Base-by-base conservation (phyloP, 176 grass and related monocot species). In the Zoysia japonica region DNA sequence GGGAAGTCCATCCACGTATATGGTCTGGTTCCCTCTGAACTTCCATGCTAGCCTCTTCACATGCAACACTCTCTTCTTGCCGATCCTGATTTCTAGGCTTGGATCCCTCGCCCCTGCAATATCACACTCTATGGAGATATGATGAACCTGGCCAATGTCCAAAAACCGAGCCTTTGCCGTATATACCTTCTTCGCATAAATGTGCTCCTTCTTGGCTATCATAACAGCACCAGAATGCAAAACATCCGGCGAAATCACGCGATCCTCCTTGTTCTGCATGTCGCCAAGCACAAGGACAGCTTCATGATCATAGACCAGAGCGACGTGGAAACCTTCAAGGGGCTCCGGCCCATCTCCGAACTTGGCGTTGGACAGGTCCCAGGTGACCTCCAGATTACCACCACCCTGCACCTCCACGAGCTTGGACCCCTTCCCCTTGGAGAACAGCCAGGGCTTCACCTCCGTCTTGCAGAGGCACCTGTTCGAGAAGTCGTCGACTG, bases 381-480 rank as follows among this genome's bases (percentile, higher is more conserved):
- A 91, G 49, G 83, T 41, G 48, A 91, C 60, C 15, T 83, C 86
- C 50, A 88, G n/a, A 15, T 9, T 17, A 9, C 89, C 69, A 36
- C 66, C 79, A 5, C 82, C 82, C 0, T 36, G 59, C 61, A 81
- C 19, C 74, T 82, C 82, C 72, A 88, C 6, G 61, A 75, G 14
- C 81, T 85, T 91, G 4, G 89, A 70, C 1, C 85, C 81, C 77
- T 88, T 91, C 78, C 72, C 63, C 85, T 91, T 91, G 9, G 81
- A 84, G 68, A 81, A 87, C 71, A 81, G 39, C 89, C 81, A 87
- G 6, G 89, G 85, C 89, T 91, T 91, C 67, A 91, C 80, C 78
- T 85, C 85, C 13, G 79, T 20, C 89, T 83, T 88, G 82, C 78
- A 91, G 40, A 91, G 82, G 48, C 78, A 76, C 38, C 61, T 86